phyloP scores from a whole-genome alignment of 1,284 basidiomycete species.

The Xanthoconium separans region DNA sequence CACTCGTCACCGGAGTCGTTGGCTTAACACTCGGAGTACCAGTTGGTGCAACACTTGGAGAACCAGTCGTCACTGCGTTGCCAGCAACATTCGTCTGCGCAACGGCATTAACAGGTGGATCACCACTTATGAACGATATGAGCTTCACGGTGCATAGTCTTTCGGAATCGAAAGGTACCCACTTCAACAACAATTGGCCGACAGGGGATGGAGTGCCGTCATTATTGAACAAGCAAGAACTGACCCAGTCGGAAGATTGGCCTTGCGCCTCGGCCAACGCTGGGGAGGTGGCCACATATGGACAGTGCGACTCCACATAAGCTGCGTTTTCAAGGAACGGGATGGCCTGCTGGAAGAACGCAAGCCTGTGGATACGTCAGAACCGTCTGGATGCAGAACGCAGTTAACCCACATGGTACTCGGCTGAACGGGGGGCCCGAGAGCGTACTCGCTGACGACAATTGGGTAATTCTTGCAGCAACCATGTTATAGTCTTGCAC shows the following conservation, averaged over 20 bases:
- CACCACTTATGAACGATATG: neutral
- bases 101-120: no score
- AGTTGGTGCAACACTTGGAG: no score
- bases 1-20: no score
- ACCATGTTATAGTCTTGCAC: constrained; percentile 7
- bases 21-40: no score
- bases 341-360: constrained; percentile 35
- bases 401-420: constrained; percentile 29
- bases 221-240: constrained; percentile 31
- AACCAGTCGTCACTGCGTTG: no score
- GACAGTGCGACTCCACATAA: constrained; percentile 36
- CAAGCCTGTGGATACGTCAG: constrained; percentile 23
- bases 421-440: constrained; percentile 32
- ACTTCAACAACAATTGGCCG: constrained; percentile 20
- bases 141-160: neutral
- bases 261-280: constrained; percentile 20
- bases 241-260: constrained; percentile 14
- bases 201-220: constrained; percentile 23
- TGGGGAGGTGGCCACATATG: constrained; percentile 34
- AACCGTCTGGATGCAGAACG: neutral
- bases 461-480: constrained; percentile 13
- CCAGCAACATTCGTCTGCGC: no score
- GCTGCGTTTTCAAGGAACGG: constrained; percentile 29
- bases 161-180: neutral
- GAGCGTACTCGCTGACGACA: constrained; percentile 34